Conservation (phyloP, 257 asterid species). For the Solanum raphanifolium region DNA sequence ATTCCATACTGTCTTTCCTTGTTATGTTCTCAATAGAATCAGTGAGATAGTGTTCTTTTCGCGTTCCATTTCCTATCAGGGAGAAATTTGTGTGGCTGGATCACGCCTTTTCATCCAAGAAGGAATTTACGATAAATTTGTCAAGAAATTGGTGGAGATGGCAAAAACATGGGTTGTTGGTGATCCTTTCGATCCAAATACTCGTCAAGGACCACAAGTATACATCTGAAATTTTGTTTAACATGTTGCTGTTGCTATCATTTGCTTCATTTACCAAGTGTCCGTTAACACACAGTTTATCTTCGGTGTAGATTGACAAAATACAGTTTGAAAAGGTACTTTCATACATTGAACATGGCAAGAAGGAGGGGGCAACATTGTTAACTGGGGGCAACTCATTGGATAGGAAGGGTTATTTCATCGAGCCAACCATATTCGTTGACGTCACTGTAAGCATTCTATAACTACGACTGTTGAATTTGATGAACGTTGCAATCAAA, state of each 20-base stretch:
- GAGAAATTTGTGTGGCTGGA: constrained; percentile 40
- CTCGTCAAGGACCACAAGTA: constrained; percentile 39
- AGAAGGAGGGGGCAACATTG: constrained; percentile 34
- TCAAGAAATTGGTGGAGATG: constrained; percentile 16
- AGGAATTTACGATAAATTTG: constrained; percentile 26
- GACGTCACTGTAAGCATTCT: constrained; percentile 14
- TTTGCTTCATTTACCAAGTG: neutral
- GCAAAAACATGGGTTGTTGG: constrained; percentile 28
- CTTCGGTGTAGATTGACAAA: constrained; percentile 17
- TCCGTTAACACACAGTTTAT: neutral
- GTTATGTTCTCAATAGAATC: neutral
- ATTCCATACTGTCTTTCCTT: neutral
- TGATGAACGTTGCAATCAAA: neutral
- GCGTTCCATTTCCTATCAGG: constrained; percentile 5
- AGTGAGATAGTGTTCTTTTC: neutral
- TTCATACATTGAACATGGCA: constrained; percentile 26
- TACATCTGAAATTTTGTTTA: neutral
- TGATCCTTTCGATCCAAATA: constrained; percentile 33
- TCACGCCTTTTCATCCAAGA: constrained; percentile 36
- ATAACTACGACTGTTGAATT: neutral
- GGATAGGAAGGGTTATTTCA: constrained; percentile 25
- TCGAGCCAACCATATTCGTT: constrained; percentile 30
- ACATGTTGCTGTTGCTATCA: neutral
- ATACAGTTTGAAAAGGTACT: constrained; percentile 24
- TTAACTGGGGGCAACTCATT: constrained; percentile 25